Conservation (phyloP, 305 asterid genomes). For the Fraxinus xanthoxyloides region DNA sequence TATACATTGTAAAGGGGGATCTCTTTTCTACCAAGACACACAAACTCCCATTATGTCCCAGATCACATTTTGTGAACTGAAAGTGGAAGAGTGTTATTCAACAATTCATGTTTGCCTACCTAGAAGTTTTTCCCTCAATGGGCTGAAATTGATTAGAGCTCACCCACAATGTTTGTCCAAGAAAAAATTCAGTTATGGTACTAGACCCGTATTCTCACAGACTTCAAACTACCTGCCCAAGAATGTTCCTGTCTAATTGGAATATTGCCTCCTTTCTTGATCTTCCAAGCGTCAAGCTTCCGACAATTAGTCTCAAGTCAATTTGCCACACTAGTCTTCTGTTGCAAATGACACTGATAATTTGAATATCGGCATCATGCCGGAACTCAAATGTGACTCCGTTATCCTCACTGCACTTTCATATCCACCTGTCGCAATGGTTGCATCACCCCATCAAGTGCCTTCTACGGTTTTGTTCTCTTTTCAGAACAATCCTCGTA, state of each 20-base stretch:
- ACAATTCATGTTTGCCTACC: not conserved
- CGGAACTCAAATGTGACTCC: not conserved
- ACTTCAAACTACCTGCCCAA: too few species aligned
- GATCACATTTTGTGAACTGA: constrained; percentile 11
- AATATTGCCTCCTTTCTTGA: too few species aligned
- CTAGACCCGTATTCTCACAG: too few species aligned
- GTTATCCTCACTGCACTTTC: not conserved
- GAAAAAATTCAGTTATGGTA: too few species aligned
- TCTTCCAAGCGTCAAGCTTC: too few species aligned
- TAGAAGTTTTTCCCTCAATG: not conserved
- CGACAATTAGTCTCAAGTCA: too few species aligned
- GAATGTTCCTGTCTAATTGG: too few species aligned
- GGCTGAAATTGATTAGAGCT: not conserved
- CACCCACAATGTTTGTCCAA: too few species aligned
- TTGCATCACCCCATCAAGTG: not conserved
- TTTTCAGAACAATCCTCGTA: not conserved
- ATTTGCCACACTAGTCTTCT: not conserved
- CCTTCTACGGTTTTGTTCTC: not conserved
- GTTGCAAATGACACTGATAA: not conserved
- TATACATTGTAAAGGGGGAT: not conserved
- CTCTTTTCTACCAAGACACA: not conserved
- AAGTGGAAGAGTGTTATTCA: not conserved
- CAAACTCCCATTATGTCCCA: constrained; percentile 7
- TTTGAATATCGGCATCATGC: not conserved
- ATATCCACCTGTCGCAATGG: not conserved